Conservation (phyloP, 768 basidiomycete genomes). For the Guyanaporus albipodus region DNA sequence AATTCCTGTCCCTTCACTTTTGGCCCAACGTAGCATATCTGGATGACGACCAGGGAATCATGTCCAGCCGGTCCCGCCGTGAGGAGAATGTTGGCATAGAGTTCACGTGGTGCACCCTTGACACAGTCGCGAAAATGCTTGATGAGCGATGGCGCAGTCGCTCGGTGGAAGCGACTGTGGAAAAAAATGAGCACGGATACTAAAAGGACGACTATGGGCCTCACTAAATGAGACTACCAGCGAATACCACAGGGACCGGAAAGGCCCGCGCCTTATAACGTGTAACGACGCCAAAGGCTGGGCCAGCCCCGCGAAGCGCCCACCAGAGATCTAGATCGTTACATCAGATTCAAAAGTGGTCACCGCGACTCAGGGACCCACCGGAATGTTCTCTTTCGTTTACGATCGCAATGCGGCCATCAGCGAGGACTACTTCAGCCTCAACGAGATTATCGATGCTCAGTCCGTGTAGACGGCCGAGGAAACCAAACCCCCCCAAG, state of each 20-base stretch:
- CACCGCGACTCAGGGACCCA: conserved; percentile 24
- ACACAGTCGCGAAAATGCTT: conserved; percentile 92
- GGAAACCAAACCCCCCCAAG: conserved; percentile 85
- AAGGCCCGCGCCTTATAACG: conserved; percentile 89
- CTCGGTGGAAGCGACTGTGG: conserved; percentile 75
- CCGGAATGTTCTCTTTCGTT: conserved; percentile 72
- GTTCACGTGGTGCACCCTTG: conserved; percentile 80
- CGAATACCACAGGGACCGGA: conserved; percentile 87
- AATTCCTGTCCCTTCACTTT: conserved; percentile 71
- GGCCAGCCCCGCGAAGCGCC: conserved; percentile 81
- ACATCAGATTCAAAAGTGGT: background rate
- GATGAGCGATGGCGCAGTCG: conserved; percentile 85
- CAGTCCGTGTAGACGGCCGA: conserved; percentile 78
- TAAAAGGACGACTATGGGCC: conserved; percentile 28
- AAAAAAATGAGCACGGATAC: conserved; percentile 3
- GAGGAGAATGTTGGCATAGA: conserved; percentile 87
- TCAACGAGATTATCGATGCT: conserved; percentile 90
- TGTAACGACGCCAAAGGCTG: conserved; percentile 79
- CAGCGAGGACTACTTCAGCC: conserved; percentile 87
- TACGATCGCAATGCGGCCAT: conserved; percentile 78
- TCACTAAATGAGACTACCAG: conserved; percentile 90
- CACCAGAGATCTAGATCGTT: conserved; percentile 70
- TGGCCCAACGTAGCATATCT: conserved; percentile 85
- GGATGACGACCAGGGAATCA: conserved; percentile 84
- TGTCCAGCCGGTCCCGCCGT: conserved; percentile 85